phyloP scores from a whole-genome alignment of 139 green algal genomes.

The Pseudopediastrum boryanum region DNA sequence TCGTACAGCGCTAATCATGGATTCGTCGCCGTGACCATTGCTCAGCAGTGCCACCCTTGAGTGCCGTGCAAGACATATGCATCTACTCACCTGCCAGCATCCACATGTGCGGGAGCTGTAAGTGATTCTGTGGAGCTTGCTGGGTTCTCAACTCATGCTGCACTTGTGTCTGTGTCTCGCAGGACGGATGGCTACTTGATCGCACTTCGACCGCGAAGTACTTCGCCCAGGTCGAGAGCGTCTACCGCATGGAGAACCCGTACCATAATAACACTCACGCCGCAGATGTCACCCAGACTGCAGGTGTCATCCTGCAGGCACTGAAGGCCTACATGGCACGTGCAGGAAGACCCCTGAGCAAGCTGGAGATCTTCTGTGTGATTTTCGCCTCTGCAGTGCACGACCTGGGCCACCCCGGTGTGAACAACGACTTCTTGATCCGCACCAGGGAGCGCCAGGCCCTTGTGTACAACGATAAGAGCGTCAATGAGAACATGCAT shows the following conservation, averaged over 20 bases:
- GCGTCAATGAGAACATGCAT: constrained; percentile 70
- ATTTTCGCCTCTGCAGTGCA: constrained; percentile 67
- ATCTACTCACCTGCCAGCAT: neutral
- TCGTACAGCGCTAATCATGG: neutral
- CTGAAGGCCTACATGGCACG: neutral
- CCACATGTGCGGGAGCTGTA: neutral
- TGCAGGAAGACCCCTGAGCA: neutral
- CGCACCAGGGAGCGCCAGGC: constrained; percentile 38
- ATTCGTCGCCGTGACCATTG: neutral
- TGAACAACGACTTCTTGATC: neutral
- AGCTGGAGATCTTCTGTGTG: constrained; percentile 51
- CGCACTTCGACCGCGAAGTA: constrained; percentile 51
- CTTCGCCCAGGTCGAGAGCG: constrained; percentile 47
- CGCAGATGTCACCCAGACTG: constrained; percentile 69
- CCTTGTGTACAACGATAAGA: constrained; percentile 63
- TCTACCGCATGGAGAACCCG: constrained; percentile 59
- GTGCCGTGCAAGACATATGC: neutral
- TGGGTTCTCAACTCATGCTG: neutral
- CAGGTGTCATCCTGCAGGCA: constrained; percentile 52
- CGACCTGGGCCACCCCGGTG: neutral
- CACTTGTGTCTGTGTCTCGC: constrained; percentile 10
- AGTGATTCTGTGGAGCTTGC: neutral
- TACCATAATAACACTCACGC: constrained; percentile 79
- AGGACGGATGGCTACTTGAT: constrained; percentile 66
- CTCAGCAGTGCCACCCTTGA: neutral